Base-by-base conservation (phyloP, 441 rosid species). In the Daphne laureola region DNA sequence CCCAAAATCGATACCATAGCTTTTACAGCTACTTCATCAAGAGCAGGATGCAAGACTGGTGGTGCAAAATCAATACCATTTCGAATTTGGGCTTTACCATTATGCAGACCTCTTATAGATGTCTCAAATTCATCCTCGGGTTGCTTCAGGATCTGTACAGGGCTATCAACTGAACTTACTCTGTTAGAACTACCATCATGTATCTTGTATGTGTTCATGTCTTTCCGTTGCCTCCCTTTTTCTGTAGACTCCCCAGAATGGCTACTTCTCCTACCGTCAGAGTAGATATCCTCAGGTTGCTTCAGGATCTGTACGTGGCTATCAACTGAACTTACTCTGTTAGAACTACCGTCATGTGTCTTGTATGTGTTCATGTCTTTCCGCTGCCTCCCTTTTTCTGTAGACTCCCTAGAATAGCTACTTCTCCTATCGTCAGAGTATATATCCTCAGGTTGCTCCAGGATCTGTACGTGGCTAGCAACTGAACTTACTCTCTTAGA, bases 21-120 rank as follows among this genome's bases (percentile, higher is more conserved):
- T 68, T 64, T 67, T 46, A 84, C 62, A 45, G 86, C 87, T 71
- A 57, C 86, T 71, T 81, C 79, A 74, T 77, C 82, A 23, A 81
- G 79, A 49, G 86, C 81, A 56, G 72, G 74, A 44, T 61, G 64
- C 50, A 75, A 46, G 64, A 47, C 64, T 26, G 59, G 16, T 11
- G 59, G 70, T 51, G 54, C 36, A 50, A 31, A 23, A 54, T 36
- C 58, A 59, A 52, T 57, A 17, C 17, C 53, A 61, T 55, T 72
- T 51, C 47, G 41, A 47, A 17, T 55, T 50, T 43, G 62, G 51
- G 40, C 54, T 55, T 62, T 78, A 18, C 40, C 59, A 9, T 52
- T 67, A 23, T 36, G 40, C 23, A 71, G 74, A 52, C 62, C 65
- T 59, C 71, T 57, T 40, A 40, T 42, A 17, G 74, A 65, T 58